Evolutionary conservation across 1,139 yeast species (phyloP).

Genomic region (Diutina catenulata): DNA sequence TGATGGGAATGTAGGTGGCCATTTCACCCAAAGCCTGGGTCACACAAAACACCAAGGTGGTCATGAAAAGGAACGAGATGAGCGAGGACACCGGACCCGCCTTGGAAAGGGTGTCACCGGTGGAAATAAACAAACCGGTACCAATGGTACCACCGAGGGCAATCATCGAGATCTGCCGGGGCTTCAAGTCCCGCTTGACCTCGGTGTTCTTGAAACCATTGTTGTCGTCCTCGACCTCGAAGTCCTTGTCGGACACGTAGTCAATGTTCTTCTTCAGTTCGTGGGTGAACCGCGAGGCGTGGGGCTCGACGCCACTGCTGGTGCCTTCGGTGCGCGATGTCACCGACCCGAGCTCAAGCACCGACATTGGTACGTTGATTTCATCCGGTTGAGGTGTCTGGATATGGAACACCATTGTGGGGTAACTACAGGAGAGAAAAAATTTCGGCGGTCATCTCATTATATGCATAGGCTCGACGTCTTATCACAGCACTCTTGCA

Average conservation of each 20-base stretch:
- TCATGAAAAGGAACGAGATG: constrained; percentile 43
- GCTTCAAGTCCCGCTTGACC: constrained; percentile 8
- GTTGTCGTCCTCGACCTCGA: neutral
- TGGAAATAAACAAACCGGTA: constrained; percentile 17
- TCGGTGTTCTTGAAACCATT: neutral
- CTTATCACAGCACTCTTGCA: too few species aligned
- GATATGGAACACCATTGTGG: neutral
- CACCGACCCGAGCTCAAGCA: constrained; percentile 1
- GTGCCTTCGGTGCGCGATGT: constrained; percentile 2
- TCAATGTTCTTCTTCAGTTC: neutral
- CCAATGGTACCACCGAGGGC: constrained; percentile 33
- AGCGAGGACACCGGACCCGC: constrained; percentile 60
- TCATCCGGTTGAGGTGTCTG: constrained; percentile 2
- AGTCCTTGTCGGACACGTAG: constrained; percentile 3
- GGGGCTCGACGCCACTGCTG: neutral
- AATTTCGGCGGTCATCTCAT: too few species aligned
- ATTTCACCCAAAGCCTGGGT: constrained; percentile 53
- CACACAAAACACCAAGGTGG: constrained; percentile 40
- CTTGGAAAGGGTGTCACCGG: constrained; percentile 43
- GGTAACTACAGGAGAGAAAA: neutral
- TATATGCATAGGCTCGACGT: too few species aligned
- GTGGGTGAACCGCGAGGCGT: neutral
- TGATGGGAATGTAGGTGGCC: constrained; percentile 48
- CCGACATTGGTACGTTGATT: constrained; percentile 1
- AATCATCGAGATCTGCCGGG: constrained; percentile 26